Evolutionary conservation across 768 basidiomycete genomes (phyloP).

Genomic region (Lactifluus piperatus): DNA sequence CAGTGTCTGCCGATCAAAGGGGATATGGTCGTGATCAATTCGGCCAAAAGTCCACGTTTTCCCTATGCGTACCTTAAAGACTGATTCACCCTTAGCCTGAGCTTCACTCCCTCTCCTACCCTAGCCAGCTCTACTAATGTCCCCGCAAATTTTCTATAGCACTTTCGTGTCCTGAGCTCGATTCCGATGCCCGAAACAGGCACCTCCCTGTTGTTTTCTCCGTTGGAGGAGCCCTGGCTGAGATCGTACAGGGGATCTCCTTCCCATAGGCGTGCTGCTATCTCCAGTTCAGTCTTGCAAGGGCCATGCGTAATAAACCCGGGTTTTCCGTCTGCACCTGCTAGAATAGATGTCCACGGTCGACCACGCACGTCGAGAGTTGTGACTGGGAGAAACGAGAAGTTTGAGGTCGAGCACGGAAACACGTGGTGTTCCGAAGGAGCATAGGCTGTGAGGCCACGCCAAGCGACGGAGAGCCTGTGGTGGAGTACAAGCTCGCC

Average conservation of each 20-base stretch:
- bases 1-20: constrained; percentile 40
- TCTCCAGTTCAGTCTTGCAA: constrained; percentile 30
- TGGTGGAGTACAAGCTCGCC: background rate
- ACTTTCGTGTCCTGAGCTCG: constrained; percentile 45
- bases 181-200: constrained; percentile 52
- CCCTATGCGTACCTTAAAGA: constrained; percentile 39
- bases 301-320: constrained; percentile 37
- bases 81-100: constrained; percentile 44
- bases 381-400: constrained; percentile 44
- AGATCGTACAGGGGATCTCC: constrained; percentile 38
- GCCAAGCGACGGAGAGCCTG: background rate
- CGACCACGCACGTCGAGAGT: constrained; percentile 41
- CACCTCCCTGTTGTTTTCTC: background rate
- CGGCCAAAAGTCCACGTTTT: background rate
- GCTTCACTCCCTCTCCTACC: constrained; percentile 24
- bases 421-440: constrained; percentile 1
- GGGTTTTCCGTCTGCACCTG: constrained; percentile 34
- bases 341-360: constrained; percentile 54
- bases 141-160: constrained; percentile 54
- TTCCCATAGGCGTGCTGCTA: constrained; percentile 38
- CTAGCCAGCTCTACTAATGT: constrained; percentile 29
- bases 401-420: background rate
- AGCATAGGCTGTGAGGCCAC: background rate
- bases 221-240: background rate
- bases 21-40: constrained; percentile 23